These are phyloP conservation scores for Pseudoturritis turrita DNA, from an alignment of 345 rosid genomes.

Conservation along the genomic window DNA sequence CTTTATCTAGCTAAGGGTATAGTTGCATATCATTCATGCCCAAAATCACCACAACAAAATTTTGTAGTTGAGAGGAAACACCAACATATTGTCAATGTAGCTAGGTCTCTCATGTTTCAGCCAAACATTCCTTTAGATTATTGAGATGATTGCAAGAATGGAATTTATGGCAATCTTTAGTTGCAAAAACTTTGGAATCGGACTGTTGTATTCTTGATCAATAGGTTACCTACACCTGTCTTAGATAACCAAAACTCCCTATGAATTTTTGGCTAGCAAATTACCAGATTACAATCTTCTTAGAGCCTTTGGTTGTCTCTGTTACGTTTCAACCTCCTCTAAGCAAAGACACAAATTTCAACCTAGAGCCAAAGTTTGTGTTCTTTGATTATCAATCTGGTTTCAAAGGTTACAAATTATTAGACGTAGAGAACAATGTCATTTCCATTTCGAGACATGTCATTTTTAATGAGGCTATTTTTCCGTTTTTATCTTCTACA, in stretches of 20 bases:
- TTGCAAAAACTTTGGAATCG: too few relatives aligned
- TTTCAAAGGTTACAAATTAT: background rate
- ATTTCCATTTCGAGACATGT: background rate
- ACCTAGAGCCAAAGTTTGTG: background rate
- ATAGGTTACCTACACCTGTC: background rate
- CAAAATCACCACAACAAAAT: background rate
- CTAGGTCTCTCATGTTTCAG: background rate
- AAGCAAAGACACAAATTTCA: background rate
- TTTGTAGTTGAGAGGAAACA: background rate
- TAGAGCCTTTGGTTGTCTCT: background rate
- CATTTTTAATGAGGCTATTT: background rate
- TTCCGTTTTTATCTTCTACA: background rate
- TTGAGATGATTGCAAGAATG: background rate
- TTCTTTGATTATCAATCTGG: background rate
- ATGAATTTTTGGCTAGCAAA: background rate
- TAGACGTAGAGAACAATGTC: background rate
- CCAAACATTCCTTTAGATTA: background rate
- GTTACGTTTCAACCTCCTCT: background rate
- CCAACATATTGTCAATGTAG: background rate
- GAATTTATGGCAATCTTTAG: too few relatives aligned
- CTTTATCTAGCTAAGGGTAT: background rate
- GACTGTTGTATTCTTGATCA: background rate
- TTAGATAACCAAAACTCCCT: background rate
- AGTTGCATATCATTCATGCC: background rate
- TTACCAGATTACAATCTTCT: background rate